These are phyloP conservation scores for Colletotrichum eremochloae DNA, from an alignment of 2,329 filamentous ascomycete species.

Conservation along the genomic window DNA sequence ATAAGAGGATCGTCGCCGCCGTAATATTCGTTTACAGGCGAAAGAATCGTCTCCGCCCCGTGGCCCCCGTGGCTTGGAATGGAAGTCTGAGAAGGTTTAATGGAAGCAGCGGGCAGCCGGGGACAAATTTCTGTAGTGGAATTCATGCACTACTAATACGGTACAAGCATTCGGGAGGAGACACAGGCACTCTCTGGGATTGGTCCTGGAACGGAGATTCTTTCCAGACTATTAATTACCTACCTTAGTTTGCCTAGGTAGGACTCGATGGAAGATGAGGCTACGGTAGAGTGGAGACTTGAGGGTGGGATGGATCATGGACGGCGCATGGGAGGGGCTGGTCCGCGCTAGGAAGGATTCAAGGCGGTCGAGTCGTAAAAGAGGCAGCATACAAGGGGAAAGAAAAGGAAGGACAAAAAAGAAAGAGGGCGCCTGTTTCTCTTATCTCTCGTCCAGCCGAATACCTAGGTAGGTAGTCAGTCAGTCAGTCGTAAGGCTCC, in stretches of 20 bases:
- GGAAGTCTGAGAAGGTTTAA: conserved; percentile 1
- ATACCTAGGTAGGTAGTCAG: no score
- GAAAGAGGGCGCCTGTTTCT: neutral
- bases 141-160: neutral
- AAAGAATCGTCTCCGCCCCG: neutral
- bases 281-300: conserved; percentile 4
- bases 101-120: neutral
- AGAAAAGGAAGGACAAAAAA: neutral
- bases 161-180: conserved; percentile 3
- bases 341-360: neutral
- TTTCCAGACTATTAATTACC: no score
- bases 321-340: neutral
- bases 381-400: no score
- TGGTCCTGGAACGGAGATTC: neutral
- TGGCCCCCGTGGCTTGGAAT: neutral
- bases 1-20: conserved; percentile 1
- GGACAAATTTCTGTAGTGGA: conserved; percentile 23
- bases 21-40: neutral
- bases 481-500: no score
- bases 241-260: no score
- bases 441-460: neutral
- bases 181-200: neutral
- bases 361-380: neutral
- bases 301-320: neutral
- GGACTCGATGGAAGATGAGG: neutral